These are phyloP conservation scores for Macrophomina phaseolina DNA, from an alignment of 2,329 filamentous ascomycete species.

Conservation along the genomic window DNA sequence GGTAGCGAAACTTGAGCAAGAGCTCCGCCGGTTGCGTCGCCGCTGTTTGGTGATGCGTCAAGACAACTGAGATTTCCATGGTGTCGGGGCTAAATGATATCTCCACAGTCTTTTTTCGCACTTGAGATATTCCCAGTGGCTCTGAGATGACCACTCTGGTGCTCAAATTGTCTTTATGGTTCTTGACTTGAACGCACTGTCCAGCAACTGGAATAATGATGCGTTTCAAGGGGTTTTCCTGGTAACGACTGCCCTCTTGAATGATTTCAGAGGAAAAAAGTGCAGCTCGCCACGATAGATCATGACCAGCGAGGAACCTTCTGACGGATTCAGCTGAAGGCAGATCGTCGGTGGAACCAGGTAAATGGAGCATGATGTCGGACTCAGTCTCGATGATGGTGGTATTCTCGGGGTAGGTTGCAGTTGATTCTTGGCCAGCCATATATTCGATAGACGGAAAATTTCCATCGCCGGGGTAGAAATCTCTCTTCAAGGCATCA, in stretches of 20 bases:
- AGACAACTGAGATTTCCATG: background rate
- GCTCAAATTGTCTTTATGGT: background rate
- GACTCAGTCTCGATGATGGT: background rate
- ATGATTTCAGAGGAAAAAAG: background rate
- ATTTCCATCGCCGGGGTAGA: conserved; percentile 21
- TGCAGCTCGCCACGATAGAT: conserved; percentile 5
- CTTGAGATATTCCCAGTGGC: background rate
- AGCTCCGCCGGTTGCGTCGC: background rate
- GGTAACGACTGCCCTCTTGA: background rate
- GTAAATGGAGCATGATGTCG: background rate
- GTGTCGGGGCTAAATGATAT: background rate
- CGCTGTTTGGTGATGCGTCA: conserved; percentile 12
- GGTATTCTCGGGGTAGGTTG: background rate
- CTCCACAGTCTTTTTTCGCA: background rate
- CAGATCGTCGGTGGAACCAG: background rate
- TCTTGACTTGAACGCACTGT: background rate
- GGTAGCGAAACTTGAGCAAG: conserved; percentile 3
- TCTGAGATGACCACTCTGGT: conserved; percentile 1
- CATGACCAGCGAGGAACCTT: background rate
- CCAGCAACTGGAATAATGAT: conserved; percentile 2
- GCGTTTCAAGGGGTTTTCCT: background rate
- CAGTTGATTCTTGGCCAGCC: conserved; percentile 24
- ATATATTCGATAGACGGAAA: conserved; percentile 32
- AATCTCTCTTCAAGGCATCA: conserved; percentile 28
- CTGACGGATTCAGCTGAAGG: background rate